Percentiles rank a stretch among this genome's conserved stretches.
These are phyloP conservation scores for Plectosphaerella plurivora DNA, from an alignment of 2,329 filamentous ascomycete species.

Conservation along the genomic window DNA sequence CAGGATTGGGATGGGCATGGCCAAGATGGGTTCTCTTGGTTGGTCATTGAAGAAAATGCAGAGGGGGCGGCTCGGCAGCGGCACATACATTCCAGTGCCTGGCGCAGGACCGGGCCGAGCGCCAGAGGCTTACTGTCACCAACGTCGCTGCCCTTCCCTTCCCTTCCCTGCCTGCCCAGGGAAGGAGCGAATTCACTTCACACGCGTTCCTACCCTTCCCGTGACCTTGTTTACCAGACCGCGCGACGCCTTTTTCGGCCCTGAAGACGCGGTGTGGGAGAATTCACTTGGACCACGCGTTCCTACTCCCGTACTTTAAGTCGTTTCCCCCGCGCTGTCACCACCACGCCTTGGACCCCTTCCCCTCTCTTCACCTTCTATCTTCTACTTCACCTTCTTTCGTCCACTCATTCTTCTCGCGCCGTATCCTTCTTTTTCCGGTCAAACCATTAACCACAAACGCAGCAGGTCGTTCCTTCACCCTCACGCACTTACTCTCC, in stretches of 20 bases:
- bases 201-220: conserved; percentile 13
- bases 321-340: conserved; percentile 2
- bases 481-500: background rate
- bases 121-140: no score
- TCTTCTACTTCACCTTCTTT: conserved; percentile 5
- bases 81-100: no score
- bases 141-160: no score
- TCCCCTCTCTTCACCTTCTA: conserved; percentile 3
- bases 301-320: no score
- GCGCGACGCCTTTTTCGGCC: background rate
- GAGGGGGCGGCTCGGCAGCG: no score
- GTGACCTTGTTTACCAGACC: conserved; percentile 10
- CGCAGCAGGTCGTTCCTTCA: no score
- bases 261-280: conserved; percentile 12
- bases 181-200: no score
- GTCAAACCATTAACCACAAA: conserved; percentile 14
- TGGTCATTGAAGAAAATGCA: no score
- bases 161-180: no score
- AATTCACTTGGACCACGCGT: background rate
- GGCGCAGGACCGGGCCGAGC: no score
- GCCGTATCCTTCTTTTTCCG: conserved; percentile 10
- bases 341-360: background rate
- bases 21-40: background rate
- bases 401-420: conserved; percentile 15
- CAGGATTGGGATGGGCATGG: background rate